Evolutionary conservation across 768 basidiomycete species (phyloP).

Genomic region (Amyloporia xantha): DNA sequence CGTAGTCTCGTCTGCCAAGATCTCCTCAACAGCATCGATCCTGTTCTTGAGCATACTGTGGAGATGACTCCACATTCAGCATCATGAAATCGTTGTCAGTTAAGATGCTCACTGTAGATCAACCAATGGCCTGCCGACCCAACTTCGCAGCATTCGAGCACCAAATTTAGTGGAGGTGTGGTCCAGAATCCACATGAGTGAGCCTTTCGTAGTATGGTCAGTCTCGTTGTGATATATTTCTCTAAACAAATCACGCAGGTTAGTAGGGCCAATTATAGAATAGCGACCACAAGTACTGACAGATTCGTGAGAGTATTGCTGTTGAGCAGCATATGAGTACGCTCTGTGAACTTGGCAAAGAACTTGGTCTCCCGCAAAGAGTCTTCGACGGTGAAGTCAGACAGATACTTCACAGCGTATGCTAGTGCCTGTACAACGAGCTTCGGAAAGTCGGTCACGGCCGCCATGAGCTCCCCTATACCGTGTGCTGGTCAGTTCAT

Average conservation of each 20-base stretch:
- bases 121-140: constrained; percentile 83
- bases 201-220: constrained; percentile 65
- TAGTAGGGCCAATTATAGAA: not conserved
- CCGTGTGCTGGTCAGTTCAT: no score
- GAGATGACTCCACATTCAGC: not conserved
- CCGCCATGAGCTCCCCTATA: constrained; percentile 56
- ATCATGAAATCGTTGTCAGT: not conserved
- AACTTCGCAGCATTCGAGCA: constrained; percentile 69
- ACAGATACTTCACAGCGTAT: constrained; percentile 63
- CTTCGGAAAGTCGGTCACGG: constrained; percentile 60
- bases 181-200: constrained; percentile 82
- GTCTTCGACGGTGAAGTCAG: constrained; percentile 70
- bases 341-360: constrained; percentile 72
- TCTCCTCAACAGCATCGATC: constrained; percentile 81
- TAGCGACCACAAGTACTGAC: constrained; percentile 24
- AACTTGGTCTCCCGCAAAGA: constrained; percentile 71
- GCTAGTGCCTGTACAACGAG: constrained; percentile 67
- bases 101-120: constrained; percentile 47
- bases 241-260: no score
- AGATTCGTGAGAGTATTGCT: constrained; percentile 84
- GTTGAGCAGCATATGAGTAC: constrained; percentile 80
- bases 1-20: constrained; percentile 54
- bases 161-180: constrained; percentile 87
- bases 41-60: constrained; percentile 67
- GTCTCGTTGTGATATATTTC: constrained; percentile 94